Conservation (phyloP, 2,329 filamentous ascomycete species). For the Cladosporium sp. region DNA sequence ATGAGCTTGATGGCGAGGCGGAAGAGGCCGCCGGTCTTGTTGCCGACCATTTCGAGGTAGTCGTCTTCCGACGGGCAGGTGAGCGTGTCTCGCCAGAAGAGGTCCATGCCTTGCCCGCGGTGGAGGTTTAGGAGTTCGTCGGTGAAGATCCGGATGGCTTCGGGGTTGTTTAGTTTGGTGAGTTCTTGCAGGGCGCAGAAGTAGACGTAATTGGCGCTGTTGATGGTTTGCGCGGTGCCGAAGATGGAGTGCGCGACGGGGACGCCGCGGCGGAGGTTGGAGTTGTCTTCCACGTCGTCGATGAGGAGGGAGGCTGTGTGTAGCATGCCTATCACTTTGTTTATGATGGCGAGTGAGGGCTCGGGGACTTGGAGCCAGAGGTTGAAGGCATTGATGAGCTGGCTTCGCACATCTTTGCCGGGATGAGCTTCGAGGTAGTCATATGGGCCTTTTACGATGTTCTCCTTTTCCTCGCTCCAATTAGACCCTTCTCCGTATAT, state of each 20-base stretch:
- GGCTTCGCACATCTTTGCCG: constrained; percentile 78
- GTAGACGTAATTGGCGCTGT: constrained; percentile 86
- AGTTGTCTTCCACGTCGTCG: constrained; percentile 84
- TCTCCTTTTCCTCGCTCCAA: constrained; percentile 73
- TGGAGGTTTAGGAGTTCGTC: constrained; percentile 83
- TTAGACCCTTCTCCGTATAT: constrained; percentile 41
- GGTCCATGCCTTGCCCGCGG: constrained; percentile 83
- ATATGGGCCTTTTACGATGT: constrained; percentile 71
- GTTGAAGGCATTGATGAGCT: constrained; percentile 78
- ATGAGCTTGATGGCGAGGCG: constrained; percentile 81
- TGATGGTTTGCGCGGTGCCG: constrained; percentile 83
- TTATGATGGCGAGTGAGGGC: constrained; percentile 68
- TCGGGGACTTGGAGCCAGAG: constrained; percentile 71
- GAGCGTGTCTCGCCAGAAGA: constrained; percentile 83
- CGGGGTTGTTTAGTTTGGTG: constrained; percentile 63
- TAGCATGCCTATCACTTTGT: constrained; percentile 75
- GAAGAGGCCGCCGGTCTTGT: constrained; percentile 88
- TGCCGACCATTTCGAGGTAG: constrained; percentile 90
- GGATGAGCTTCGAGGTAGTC: constrained; percentile 76
- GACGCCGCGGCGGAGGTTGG: constrained; percentile 68
- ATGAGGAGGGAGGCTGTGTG: constrained; percentile 81
- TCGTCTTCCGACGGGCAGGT: constrained; percentile 83
- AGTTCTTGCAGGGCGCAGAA: constrained; percentile 75
- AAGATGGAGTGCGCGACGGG: constrained; percentile 84
- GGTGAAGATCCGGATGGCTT: constrained; percentile 66